Percentiles rank a stretch among this genome's conserved stretches.
Conservation (phyloP, 768 basidiomycete species). For the Rhizopogon salebrosus region DNA sequence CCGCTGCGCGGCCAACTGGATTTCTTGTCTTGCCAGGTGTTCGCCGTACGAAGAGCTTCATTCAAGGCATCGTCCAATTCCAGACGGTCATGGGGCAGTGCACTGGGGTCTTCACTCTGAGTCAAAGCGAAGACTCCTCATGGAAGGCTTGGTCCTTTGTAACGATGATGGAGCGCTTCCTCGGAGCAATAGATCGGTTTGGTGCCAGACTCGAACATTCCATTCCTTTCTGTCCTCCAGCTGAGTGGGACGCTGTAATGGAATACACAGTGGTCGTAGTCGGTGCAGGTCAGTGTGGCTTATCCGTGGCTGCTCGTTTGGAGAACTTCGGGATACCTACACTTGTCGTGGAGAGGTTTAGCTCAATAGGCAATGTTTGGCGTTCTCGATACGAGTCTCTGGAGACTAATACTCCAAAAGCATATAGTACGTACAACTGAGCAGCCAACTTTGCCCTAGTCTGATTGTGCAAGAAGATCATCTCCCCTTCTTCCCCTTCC, state of each 20-base stretch:
- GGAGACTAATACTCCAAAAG: conserved; percentile 7
- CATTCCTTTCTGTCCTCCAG: neutral
- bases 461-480: neutral
- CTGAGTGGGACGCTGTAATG: conserved; percentile 10
- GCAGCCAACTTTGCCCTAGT: neutral
- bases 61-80: conserved; percentile 5
- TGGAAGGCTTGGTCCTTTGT: conserved; percentile 5
- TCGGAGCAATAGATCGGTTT: neutral
- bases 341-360: conserved; percentile 60
- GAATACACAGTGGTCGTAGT: conserved; percentile 42
- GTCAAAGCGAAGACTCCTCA: neutral
- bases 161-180: conserved; percentile 2
- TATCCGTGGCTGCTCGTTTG: conserved; percentile 16
- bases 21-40: conserved; percentile 1
- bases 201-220: neutral
- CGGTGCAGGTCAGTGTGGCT: conserved; percentile 28
- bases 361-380: conserved; percentile 61
- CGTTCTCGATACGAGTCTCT: conserved; percentile 60
- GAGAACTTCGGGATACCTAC: conserved; percentile 43
- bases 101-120: conserved; percentile 3
- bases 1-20: neutral
- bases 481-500: conserved; percentile 5
- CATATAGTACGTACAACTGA: conserved; percentile 1
- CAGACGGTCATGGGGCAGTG: conserved; percentile 3
- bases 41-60: neutral